Percentiles rank a stretch among this genome's conserved stretches.
phyloP scores from a whole-genome alignment of 2,329 filamentous ascomycete species.

The Coleophoma cylindrospora region DNA sequence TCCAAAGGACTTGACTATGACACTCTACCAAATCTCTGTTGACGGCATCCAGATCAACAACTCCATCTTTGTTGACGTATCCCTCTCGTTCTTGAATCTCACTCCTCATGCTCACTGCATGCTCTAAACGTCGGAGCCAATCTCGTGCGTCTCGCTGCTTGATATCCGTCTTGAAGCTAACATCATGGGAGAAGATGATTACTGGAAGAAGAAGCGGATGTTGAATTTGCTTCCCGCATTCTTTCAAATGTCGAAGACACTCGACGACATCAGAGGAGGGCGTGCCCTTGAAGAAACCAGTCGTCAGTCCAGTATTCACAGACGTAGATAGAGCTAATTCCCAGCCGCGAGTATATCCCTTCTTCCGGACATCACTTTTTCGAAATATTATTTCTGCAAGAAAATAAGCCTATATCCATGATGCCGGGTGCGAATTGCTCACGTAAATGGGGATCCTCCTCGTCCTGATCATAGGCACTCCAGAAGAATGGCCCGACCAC shows the following conservation, averaged over 20 bases:
- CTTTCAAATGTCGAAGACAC: constrained; percentile 44
- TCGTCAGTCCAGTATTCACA: constrained; percentile 50
- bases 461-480: constrained; percentile 51
- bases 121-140: constrained; percentile 56
- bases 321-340: constrained; percentile 58
- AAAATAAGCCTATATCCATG: neutral
- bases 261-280: constrained; percentile 48
- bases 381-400: constrained; percentile 55
- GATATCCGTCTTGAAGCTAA: constrained; percentile 50
- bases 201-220: constrained; percentile 58
- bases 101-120: constrained; percentile 56
- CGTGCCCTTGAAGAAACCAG: constrained; percentile 59
- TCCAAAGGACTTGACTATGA: constrained; percentile 59
- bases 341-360: constrained; percentile 58
- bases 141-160: constrained; percentile 59
- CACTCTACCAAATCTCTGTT: constrained; percentile 61
- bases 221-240: constrained; percentile 46
- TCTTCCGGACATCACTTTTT: constrained; percentile 62
- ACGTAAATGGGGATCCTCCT: constrained; percentile 53
- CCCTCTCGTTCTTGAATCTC: constrained; percentile 31
- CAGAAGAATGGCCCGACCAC: constrained; percentile 62
- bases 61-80: constrained; percentile 41
- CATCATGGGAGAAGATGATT: constrained; percentile 55
- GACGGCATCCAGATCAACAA: constrained; percentile 54
- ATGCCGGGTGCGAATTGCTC: constrained; percentile 20